Conservation (phyloP, 1,139 yeast species). For the Saccharomyces hybrid region DNA sequence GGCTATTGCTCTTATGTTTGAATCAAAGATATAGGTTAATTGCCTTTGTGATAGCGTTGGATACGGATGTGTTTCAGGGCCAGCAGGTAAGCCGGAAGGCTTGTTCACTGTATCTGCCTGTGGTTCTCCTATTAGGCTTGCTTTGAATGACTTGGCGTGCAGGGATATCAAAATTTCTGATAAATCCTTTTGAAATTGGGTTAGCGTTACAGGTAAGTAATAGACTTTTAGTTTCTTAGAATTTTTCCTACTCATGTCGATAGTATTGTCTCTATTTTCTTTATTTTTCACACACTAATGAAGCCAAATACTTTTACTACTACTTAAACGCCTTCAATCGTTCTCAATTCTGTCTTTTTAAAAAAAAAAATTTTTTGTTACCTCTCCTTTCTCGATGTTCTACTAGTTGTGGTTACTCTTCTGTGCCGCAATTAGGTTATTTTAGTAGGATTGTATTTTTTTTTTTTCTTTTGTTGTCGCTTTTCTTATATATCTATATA, state of each 20-base stretch:
- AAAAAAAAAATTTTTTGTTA: background rate
- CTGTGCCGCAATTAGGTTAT: background rate
- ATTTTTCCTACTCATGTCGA: background rate
- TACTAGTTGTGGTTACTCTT: background rate
- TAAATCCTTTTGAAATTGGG: slow-evolving; percentile 49
- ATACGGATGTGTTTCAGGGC: slow-evolving; percentile 4
- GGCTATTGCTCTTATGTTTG: slow-evolving; percentile 43
- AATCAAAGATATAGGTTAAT: slow-evolving; percentile 38
- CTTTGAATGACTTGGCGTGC: slow-evolving; percentile 39
- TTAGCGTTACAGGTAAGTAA: slow-evolving; percentile 48
- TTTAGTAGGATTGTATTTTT: background rate
- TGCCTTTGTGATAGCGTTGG: slow-evolving; percentile 28
- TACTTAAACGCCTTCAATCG: background rate
- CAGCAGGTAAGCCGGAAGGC: background rate
- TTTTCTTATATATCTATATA: background rate
- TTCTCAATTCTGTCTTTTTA: background rate
- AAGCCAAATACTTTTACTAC: background rate
- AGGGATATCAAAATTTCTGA: slow-evolving; percentile 46
- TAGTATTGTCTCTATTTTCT: background rate
- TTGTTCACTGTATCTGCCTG: background rate
- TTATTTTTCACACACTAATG: background rate
- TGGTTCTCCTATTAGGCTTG: slow-evolving; percentile 8
- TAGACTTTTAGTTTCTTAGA: slow-evolving; percentile 30
- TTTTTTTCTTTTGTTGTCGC: background rate
- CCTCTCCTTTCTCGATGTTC: background rate